Base-by-base conservation (phyloP, 78 protist species). In the Dictyostelium purpureum region DNA sequence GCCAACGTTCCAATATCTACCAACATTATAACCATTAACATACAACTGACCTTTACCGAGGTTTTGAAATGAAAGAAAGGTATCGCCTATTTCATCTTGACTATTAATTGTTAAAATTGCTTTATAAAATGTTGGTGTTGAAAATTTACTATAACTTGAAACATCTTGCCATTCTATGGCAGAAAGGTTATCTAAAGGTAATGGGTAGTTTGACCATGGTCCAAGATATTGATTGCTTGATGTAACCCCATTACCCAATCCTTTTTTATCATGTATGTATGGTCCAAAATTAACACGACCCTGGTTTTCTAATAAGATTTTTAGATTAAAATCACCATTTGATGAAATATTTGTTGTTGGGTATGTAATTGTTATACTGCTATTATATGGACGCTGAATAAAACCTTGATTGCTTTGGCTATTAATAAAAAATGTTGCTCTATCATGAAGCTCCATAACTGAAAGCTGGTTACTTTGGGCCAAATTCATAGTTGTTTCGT, bases 21-120 rank as follows among this genome's bases (percentile, higher is more conserved):
- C 95, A 38, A 92, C 78, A 59, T 92, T 85, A 73, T 63, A 85
- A 42, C 92, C 92, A 77, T 92, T 92, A 21, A 92, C 76, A 81
- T 67, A 92, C 14, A 79, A 26, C 18, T 54, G 33, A 24, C 95
- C 93, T 47, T 92, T 85, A 57, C 89, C 82, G 6, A 77, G 31
- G 2, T 89, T 85, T 24, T 35, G 10, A 37, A 82, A 78, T 43
- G 82, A 51, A 18, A 80, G 70, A 57, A 21, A 79, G 0, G 90
- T 76, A 38, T 82, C 89, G 18, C 71, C 71, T 6, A 63, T 33
- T 16, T 24, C 11, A 18, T 35, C 52, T 18, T 35, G 26, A 2
- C 73, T 76, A 9, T 51, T 26, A 12, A 76, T 70, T 19, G 33
- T 4, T 7, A 90, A 63, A 18, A 6, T 66, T 21, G 83, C 91